These are phyloP conservation scores for Pleurotus cornucopiae DNA, from an alignment of 768 basidiomycete genomes.

Conservation along the genomic window DNA sequence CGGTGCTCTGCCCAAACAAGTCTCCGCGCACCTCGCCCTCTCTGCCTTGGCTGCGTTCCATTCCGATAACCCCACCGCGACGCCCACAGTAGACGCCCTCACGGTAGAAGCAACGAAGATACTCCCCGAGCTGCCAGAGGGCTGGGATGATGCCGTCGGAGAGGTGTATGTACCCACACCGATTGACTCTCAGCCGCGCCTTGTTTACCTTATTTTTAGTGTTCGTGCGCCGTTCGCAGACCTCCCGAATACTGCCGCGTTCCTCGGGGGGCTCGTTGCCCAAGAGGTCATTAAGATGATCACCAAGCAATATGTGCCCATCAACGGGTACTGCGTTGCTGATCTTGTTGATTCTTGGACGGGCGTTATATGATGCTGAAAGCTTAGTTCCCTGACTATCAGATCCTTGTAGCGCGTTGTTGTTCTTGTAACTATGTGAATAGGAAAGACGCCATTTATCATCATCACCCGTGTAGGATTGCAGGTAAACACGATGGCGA, in stretches of 20 bases:
- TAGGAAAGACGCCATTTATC: no score
- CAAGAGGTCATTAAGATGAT: constrained; percentile 98
- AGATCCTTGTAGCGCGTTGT: background rate
- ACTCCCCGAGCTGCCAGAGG: constrained; percentile 49
- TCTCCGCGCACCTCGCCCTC: constrained; percentile 70
- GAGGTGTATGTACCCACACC: constrained; percentile 66
- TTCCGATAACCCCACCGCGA: constrained; percentile 23
- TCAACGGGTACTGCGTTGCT: constrained; percentile 78
- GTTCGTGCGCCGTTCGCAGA: constrained; percentile 79
- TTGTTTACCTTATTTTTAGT: constrained; percentile 35
- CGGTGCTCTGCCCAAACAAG: constrained; percentile 43
- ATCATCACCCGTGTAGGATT: no score
- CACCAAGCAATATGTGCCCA: constrained; percentile 91
- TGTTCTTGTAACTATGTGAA: no score
- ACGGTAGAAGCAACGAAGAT: constrained; percentile 45
- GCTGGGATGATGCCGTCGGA: constrained; percentile 57
- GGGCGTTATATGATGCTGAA: constrained; percentile 38
- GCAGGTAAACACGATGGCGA: no score
- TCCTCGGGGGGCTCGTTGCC: constrained; percentile 90
- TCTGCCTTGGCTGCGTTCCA: constrained; percentile 46
- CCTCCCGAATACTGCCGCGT: constrained; percentile 89
- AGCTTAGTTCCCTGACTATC: background rate
- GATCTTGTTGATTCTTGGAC: constrained; percentile 84
- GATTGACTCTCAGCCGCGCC: constrained; percentile 1
- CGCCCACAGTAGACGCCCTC: constrained; percentile 48